These are phyloP conservation scores for Arthroderma sp. DNA, from an alignment of 2,329 filamentous ascomycete genomes.

Conservation along the genomic window DNA sequence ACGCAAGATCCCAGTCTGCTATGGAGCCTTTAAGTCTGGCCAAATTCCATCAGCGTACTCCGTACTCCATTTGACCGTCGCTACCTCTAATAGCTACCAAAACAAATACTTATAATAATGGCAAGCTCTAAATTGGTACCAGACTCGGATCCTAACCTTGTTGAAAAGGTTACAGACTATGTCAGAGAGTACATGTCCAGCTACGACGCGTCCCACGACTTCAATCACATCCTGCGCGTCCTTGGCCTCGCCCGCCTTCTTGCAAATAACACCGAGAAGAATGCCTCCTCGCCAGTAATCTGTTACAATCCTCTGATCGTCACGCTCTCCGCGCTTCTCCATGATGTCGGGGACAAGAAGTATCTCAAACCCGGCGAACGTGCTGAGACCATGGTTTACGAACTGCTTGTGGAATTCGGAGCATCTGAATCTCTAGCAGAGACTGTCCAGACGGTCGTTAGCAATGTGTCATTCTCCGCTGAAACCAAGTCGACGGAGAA, in stretches of 20 bases:
- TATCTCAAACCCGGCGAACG: constrained; percentile 37
- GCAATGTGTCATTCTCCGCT: constrained; percentile 63
- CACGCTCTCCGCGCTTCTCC: constrained; percentile 60
- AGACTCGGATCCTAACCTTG: not conserved
- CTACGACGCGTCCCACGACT: constrained; percentile 45
- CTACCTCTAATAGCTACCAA: no score
- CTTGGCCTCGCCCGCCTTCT: constrained; percentile 59
- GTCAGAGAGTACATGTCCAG: constrained; percentile 59
- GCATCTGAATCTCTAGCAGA: constrained; percentile 45
- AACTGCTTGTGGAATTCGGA: constrained; percentile 28
- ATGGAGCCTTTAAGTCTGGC: no score
- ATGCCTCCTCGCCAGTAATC: constrained; percentile 1
- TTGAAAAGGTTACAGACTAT: constrained; percentile 32
- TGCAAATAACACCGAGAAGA: constrained; percentile 15
- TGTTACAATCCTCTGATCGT: constrained; percentile 44
- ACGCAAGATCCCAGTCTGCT: no score
- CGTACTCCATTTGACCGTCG: no score
- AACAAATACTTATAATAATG: no score
- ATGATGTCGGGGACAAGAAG: constrained; percentile 81
- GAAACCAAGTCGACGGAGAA: constrained; percentile 46
- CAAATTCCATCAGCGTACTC: no score
- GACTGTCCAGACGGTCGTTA: constrained; percentile 58
- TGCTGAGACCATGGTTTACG: constrained; percentile 16
- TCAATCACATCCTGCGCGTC: constrained; percentile 61
- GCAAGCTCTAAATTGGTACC: no score